These are phyloP conservation scores for Chlamydomonas sp. DNA, from an alignment of 139 green algal genomes.

Conservation along the genomic window DNA sequence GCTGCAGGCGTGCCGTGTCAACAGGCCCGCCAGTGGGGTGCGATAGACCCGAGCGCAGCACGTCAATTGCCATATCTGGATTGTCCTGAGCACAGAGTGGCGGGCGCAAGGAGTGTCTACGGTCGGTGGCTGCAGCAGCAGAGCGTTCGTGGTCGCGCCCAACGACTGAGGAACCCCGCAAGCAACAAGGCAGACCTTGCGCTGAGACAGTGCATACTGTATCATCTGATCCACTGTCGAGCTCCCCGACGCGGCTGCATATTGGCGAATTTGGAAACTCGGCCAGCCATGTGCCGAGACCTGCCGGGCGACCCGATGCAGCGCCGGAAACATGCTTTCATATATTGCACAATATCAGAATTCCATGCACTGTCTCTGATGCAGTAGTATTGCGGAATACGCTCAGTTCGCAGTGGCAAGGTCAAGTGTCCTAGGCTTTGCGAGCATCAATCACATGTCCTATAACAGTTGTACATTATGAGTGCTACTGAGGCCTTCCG, in stretches of 20 bases:
- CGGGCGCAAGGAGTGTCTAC: neutral
- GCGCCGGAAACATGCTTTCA: neutral
- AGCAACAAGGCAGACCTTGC: slow-evolving; percentile 49
- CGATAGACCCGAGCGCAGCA: slow-evolving; percentile 59
- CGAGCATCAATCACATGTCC: too few species aligned
- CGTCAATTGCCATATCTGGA: slow-evolving; percentile 60
- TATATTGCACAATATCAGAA: too few species aligned
- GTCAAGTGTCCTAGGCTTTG: too few species aligned
- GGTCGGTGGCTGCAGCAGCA: neutral
- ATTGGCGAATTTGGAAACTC: too few species aligned
- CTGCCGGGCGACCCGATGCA: neutral
- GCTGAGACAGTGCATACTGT: slow-evolving; percentile 47
- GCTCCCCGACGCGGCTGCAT: neutral
- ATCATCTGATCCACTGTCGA: slow-evolving; percentile 64
- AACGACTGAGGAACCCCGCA: neutral
- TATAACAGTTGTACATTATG: too few species aligned
- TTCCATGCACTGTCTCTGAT: too few species aligned
- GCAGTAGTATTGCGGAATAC: too few species aligned
- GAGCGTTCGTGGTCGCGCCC: neutral
- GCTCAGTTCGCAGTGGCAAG: too few species aligned
- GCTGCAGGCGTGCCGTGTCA: slow-evolving; percentile 40
- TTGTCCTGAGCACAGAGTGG: slow-evolving; percentile 36
- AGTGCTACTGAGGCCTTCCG: too few species aligned
- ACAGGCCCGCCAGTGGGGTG: neutral
- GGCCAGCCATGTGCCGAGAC: too few species aligned